Evolutionary conservation across 352 stramenopile species (phyloP).

Genomic region (Globisporangium takayamanum): DNA sequence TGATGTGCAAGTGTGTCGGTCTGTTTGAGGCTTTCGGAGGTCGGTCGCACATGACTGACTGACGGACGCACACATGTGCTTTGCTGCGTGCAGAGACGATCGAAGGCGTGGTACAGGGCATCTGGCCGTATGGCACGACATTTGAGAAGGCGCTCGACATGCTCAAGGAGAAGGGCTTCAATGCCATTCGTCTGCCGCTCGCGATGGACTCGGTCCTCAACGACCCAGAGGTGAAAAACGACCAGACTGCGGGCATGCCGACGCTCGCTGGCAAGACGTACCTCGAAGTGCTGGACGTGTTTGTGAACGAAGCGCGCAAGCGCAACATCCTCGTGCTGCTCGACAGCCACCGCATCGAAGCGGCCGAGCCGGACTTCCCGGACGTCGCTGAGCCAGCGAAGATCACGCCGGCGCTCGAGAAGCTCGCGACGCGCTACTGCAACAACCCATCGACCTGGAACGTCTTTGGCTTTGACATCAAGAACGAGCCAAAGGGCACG

Average conservation of each 20-base stretch:
- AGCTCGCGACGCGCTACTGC: slow-evolving; percentile 55
- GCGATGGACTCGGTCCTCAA: slow-evolving; percentile 59
- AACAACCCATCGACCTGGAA: slow-evolving; percentile 59
- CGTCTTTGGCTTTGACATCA: slow-evolving; percentile 68
- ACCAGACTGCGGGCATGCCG: slow-evolving; percentile 36
- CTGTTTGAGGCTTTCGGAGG: not conserved
- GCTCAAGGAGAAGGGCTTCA: slow-evolving; percentile 41
- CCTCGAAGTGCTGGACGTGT: slow-evolving; percentile 48
- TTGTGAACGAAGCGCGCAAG: slow-evolving; percentile 45
- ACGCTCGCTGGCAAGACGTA: slow-evolving; percentile 46
- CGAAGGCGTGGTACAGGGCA: slow-evolving; percentile 46
- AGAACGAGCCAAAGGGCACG: slow-evolving; percentile 71
- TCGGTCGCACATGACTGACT: not conserved
- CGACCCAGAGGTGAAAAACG: slow-evolving; percentile 32
- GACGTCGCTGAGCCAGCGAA: slow-evolving; percentile 44
- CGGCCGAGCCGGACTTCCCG: slow-evolving; percentile 47
- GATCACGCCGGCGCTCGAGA: slow-evolving; percentile 48
- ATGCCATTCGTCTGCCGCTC: slow-evolving; percentile 54
- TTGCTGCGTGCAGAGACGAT: slow-evolving; percentile 33
- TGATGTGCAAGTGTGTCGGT: too few species aligned
- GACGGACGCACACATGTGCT: not conserved
- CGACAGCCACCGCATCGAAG: slow-evolving; percentile 58
- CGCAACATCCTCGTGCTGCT: slow-evolving; percentile 69
- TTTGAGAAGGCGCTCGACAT: slow-evolving; percentile 43
- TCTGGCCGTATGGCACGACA: slow-evolving; percentile 62